These are phyloP conservation scores for Malassezia yamatoensis DNA, from an alignment of 1,284 basidiomycete genomes.

Conservation along the genomic window DNA sequence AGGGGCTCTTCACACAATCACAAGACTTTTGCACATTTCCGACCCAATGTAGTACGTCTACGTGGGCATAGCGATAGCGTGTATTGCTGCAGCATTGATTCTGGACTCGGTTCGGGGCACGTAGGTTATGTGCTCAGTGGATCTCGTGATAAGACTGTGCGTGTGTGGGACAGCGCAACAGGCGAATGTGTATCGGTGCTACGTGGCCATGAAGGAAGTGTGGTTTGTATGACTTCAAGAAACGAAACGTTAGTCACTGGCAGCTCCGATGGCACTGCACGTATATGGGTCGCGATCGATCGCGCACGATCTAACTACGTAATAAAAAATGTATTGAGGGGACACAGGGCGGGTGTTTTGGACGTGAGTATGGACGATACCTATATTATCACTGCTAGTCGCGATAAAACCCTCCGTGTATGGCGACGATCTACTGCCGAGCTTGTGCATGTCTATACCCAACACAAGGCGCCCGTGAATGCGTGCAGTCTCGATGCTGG, in stretches of 20 bases:
- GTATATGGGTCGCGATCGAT: neutral
- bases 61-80: constrained; percentile 12
- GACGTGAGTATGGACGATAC: neutral
- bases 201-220: constrained; percentile 7
- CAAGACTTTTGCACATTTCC: neutral
- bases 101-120: neutral
- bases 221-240: constrained; percentile 1
- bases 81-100: constrained; percentile 6
- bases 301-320: neutral
- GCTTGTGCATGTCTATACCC: neutral
- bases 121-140: constrained; percentile 8
- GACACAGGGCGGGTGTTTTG: constrained; percentile 11
- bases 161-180: constrained; percentile 9
- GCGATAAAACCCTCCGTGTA: constrained; percentile 14
- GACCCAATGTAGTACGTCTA: neutral
- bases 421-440: neutral
- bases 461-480: constrained; percentile 5
- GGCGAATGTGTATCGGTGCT: constrained; percentile 6
- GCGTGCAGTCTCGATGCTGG: constrained; percentile 9
- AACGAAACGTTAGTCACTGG: constrained; percentile 7
- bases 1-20: neutral
- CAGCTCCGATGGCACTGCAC: constrained; percentile 14
- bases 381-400: constrained; percentile 14
- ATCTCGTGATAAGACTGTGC: constrained; percentile 11
- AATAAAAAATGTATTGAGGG: neutral